These are phyloP conservation scores for Amoebophrya sp. DNA, from an alignment of 169 alveolate genomes.

Conservation along the genomic window DNA sequence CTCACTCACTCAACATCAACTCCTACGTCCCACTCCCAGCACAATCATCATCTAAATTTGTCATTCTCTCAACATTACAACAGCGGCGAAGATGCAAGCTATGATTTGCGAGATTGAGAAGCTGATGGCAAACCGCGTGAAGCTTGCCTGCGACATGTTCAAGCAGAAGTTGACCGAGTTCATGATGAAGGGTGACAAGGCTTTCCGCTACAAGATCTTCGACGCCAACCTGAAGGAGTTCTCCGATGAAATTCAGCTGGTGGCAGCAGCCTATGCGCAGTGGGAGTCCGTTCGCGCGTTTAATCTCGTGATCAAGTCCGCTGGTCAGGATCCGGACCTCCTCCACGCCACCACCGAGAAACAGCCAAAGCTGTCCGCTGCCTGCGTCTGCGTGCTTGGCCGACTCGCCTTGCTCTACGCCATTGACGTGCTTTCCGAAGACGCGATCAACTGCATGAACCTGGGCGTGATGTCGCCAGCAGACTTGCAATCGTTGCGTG, in stretches of 20 bases:
- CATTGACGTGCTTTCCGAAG: too few species aligned
- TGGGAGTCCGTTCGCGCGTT: neutral
- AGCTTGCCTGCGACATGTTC: neutral
- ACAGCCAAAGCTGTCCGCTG: neutral
- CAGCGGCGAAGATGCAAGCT: too few species aligned
- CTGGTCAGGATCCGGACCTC: neutral
- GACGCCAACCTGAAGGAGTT: constrained; percentile 19
- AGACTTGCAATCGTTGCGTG: too few species aligned
- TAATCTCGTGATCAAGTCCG: neutral
- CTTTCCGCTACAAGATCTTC: neutral
- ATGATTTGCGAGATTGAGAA: neutral
- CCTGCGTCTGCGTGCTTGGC: neutral
- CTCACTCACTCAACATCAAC: too few species aligned
- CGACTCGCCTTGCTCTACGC: neutral
- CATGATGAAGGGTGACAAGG: constrained; percentile 20
- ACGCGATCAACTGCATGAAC: too few species aligned
- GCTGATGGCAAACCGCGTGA: neutral
- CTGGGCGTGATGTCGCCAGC: too few species aligned
- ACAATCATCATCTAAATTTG: too few species aligned
- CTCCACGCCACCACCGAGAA: neutral
- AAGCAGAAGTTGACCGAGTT: neutral
- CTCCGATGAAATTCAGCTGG: neutral
- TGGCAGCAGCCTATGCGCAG: neutral
- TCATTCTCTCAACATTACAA: too few species aligned
- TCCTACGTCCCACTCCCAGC: too few species aligned